Conservation (phyloP, 345 rosid genomes). For the Lagerstroemia speciosa region DNA sequence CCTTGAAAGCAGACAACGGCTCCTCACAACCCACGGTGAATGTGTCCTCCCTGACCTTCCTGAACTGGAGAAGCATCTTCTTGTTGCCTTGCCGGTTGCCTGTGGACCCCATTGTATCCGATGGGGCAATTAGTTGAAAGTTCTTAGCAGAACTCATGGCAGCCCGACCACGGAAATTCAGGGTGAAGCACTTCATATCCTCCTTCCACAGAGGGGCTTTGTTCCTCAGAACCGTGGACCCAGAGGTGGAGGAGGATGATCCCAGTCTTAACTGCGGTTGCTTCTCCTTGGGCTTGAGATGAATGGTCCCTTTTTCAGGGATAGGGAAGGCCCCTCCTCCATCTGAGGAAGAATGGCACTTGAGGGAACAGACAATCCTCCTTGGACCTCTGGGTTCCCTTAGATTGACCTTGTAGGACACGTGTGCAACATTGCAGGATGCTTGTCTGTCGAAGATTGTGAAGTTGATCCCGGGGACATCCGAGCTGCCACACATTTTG, state of each 20-base stretch:
- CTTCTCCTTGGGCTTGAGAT: slow-evolving; percentile 28
- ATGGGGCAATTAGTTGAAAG: slow-evolving; percentile 68
- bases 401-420: slow-evolving; percentile 82
- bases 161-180: slow-evolving; percentile 87
- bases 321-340: slow-evolving; percentile 23
- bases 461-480: slow-evolving; percentile 90
- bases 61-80: slow-evolving; percentile 76
- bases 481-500: slow-evolving; percentile 48
- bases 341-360: slow-evolving; percentile 25
- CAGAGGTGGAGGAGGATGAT: slow-evolving; percentile 20
- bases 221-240: slow-evolving; percentile 46
- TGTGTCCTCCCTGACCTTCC: slow-evolving; percentile 74
- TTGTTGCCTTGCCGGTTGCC: slow-evolving; percentile 71
- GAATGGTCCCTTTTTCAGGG: slow-evolving; percentile 11
- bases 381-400: slow-evolving; percentile 92
- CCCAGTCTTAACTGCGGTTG: slow-evolving; percentile 17
- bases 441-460: slow-evolving; percentile 79
- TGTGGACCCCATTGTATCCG: slow-evolving; percentile 40
- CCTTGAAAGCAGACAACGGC: slow-evolving; percentile 86
- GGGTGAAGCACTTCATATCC: slow-evolving; percentile 83
- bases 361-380: slow-evolving; percentile 73
- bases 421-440: slow-evolving; percentile 65
- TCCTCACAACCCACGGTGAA: slow-evolving; percentile 85
- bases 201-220: slow-evolving; percentile 96
- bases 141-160: slow-evolving; percentile 85